Base-by-base conservation (phyloP, 148 eudicot species). In the Vaccinium darrowii region DNA sequence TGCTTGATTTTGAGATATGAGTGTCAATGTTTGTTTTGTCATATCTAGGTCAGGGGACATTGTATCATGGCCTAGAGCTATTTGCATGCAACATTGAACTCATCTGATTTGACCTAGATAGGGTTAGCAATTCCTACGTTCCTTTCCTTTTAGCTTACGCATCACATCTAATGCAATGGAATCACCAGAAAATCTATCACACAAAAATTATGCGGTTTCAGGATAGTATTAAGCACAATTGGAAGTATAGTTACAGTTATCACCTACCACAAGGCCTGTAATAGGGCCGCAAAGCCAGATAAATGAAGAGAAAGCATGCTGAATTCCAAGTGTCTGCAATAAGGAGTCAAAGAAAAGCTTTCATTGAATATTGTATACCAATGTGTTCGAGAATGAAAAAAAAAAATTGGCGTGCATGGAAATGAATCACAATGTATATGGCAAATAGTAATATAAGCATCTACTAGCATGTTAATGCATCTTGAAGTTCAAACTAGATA, bases 211-310 rank as follows among this genome's bases (percentile, higher is more conserved):
- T 25, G 74, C 18, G 18, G 5, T 27, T 82, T 65, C 21, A 15
- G 49, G 18, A 16, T 27, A 16, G 50, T 27, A 75, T 30, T 69
- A 27, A 1, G 43, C 8, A 19, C 12, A 83, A 58, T n/a, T 54
- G 72, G 81, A 50, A 12, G 71, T 56, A 62, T 51, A 79, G 83
- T 74, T 60, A 36, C 21, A 30, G 76, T 84, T 60, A 76, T 82
- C 78, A 86, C 98, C 77, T 97, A 97, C 99, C 98, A 97, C 98
- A 87, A 97, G 98, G 83, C 99, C 99, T 76, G 99, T 95, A 84
- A 97, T 94, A 65, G 99, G 99, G 80, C 99, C 98, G 89, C 99
- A 97, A 58, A 97, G 98, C 98, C 98, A 95, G 86, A 97, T 97
- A 87, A 97, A 97, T 58, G 99, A 97, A 81, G 99, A 93, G 88